Conservation (phyloP, 2,329 filamentous ascomycete genomes). For the Cercospora zeae-maydis region DNA sequence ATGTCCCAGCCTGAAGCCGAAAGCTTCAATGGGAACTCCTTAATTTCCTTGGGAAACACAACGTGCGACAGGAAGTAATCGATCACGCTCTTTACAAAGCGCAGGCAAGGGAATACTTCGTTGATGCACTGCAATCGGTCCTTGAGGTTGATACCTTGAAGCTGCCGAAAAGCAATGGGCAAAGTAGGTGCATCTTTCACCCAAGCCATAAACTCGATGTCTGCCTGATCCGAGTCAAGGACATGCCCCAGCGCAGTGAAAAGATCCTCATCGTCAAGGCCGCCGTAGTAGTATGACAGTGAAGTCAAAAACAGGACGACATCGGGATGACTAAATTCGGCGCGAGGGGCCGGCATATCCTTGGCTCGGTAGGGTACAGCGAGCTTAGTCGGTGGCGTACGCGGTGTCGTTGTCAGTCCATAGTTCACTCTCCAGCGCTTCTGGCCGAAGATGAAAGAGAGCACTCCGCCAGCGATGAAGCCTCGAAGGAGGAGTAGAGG, state of each 20-base stretch:
- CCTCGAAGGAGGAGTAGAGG: conserved; percentile 59
- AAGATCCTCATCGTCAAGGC: conserved; percentile 48
- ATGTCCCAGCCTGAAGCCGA: conserved; percentile 67
- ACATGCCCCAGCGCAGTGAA: conserved; percentile 35
- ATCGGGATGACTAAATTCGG: conserved; percentile 67
- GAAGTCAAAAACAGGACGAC: conserved; percentile 63
- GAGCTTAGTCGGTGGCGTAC: conserved; percentile 49
- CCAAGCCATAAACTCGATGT: conserved; percentile 31
- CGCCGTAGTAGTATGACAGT: conserved; percentile 64
- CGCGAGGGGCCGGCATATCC: conserved; percentile 58
- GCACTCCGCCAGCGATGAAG: conserved; percentile 57
- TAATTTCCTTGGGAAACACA: conserved; percentile 61
- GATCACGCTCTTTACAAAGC: conserved; percentile 52
- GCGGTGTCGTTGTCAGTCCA: conserved; percentile 29
- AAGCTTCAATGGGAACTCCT: conserved; percentile 61
- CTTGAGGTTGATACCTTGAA: conserved; percentile 30
- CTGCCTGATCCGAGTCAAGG: conserved; percentile 24
- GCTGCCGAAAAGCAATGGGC: conserved; percentile 19
- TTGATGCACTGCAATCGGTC: conserved; percentile 25
- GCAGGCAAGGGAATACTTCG: conserved; percentile 42
- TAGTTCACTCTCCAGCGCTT: conserved; percentile 67
- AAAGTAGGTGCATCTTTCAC: conserved; percentile 16
- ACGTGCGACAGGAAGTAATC: conserved; percentile 66
- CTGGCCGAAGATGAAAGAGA: conserved; percentile 56
- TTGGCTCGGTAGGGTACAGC: conserved; percentile 66